Evolutionary conservation across 805 yeast species (phyloP), one percentile per base, ranked within the genome.

Genomic region (Naumovozyma dairenensis): DNA sequence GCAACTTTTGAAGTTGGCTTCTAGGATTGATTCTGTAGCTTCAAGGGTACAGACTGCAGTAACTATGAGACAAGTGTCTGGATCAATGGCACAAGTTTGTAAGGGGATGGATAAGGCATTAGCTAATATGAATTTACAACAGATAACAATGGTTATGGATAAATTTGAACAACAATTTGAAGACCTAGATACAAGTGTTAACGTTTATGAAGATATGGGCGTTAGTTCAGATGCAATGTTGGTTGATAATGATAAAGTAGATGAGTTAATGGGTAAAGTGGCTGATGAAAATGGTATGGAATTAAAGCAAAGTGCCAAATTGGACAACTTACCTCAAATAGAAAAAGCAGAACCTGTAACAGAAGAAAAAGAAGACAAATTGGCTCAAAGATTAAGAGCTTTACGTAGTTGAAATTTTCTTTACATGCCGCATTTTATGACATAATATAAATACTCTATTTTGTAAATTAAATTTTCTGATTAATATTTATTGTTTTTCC

Each of bases 201-300:
- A 86, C 44, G 92, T 89, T 55, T 89, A 92, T 57, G 97, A 89
- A 58, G 72, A 76, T 30, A 89, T 94, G 35, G 86, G 96, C 8
- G 78, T 79, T 39, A 82, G 78, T 37, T 84, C 92, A 34, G 85
- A 83, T 49, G 96, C 96, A 0, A 70, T 82, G 34, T 71, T 81
- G 24, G 87, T 94, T 4, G 97, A 96, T 5, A 95, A 85, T 55
- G 97, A 89, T 37, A 92, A 87, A 43, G 98, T 89, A 22, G 96
- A 92, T 53, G 72, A 80, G 39, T 65, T 89, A 52, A 72, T 89
- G 82, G 85, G 70, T 51, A 85, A 83, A 56, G 87, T 92, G 12
- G 97, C 97, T 0, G 97, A 89, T 55, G 97, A 89, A 55, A 96
- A 96, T 1, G 99, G 98, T 2, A 66, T 92, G 28, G 97, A 92